Conservation (phyloP, 2,329 filamentous ascomycete genomes). For the Hypoxylon sp. region DNA sequence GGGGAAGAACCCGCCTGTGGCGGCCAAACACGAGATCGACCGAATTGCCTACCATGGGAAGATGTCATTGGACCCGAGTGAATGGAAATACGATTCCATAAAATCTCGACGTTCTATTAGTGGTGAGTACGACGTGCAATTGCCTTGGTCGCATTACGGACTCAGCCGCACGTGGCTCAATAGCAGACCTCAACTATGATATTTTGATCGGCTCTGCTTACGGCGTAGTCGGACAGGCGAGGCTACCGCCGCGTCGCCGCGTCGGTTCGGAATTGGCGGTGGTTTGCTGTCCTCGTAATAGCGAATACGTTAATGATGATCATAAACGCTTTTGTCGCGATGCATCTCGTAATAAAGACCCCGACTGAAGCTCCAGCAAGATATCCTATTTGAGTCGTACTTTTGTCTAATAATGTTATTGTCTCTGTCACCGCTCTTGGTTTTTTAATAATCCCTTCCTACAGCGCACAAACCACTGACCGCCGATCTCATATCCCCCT, state of each 20-base stretch:
- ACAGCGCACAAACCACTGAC: neutral
- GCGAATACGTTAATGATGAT: neutral
- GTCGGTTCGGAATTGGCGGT: neutral
- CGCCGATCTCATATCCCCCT: conserved; percentile 19
- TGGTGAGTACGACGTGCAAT: conserved; percentile 29
- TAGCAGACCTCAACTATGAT: conserved; percentile 1
- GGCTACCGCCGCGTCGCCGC: neutral
- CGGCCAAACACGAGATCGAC: conserved; percentile 31
- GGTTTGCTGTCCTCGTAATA: conserved; percentile 4
- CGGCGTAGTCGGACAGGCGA: neutral
- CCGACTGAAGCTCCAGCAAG: conserved; percentile 4
- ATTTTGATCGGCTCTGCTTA: conserved; percentile 16
- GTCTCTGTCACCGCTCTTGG: neutral
- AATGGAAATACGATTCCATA: conserved; percentile 14
- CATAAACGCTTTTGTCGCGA: neutral
- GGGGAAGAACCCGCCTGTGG: conserved; percentile 12
- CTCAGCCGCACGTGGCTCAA: conserved; percentile 13
- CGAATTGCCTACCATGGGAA: conserved; percentile 4
- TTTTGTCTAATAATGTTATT: neutral
- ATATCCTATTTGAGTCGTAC: neutral
- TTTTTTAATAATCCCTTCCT: neutral
- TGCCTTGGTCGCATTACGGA: conserved; percentile 16
- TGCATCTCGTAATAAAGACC: neutral
- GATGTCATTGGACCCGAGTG: conserved; percentile 22
- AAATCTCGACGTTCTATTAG: conserved; percentile 22